Evolutionary conservation across 441 rosid species (phyloP), one percentile per base, ranked within the genome.

Genomic region (Sinapis alba): DNA sequence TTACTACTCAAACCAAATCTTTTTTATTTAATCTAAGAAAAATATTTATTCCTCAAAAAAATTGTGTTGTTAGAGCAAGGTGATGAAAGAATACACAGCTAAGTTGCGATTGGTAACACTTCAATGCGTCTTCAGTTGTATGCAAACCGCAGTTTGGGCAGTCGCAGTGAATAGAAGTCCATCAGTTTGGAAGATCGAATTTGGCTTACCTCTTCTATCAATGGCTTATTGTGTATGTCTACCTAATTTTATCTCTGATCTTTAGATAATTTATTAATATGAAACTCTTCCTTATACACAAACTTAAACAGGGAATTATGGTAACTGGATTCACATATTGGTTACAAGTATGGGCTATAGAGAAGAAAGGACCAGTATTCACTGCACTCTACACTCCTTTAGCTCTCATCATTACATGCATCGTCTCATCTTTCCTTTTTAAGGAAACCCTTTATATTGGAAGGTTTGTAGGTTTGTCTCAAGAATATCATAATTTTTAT

Each of bases 111-210:
- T 91, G 2, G 91, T 91, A 1, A 64, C 87, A 69, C 81, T 94
- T 20, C 98, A 94, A 69, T 91, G 94, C 81, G 69, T 86, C 61
- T 91, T 90, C 74, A 86, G 94, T 78, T 90, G 88, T 85, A 80
- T 83, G 1, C 98, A 90, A 65, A 89, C 92, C 1, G 89, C 82
- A 2, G 28, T 83, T 45, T 86, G 91, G 88, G 93, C 94, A 9
- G 65, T 87, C 32, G 86, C 85, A 2, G 72, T 78, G 6, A 87
- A 87, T 58, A 90, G 90, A 75, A 82, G 83, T 54, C 86, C 89
- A 28, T 80, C 86, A 0, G 87, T 84, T 11, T 94, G 96, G 98
- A 91, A 84, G 78, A 87, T 88, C 62, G 81, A 83, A 12, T 89
- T 90, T 84, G 87, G 87, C 78, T 50, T 83, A 65, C 84, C 85